phyloP scores from a whole-genome alignment of 148 eudicot genomes.

The Rhododendron williamsianum region DNA sequence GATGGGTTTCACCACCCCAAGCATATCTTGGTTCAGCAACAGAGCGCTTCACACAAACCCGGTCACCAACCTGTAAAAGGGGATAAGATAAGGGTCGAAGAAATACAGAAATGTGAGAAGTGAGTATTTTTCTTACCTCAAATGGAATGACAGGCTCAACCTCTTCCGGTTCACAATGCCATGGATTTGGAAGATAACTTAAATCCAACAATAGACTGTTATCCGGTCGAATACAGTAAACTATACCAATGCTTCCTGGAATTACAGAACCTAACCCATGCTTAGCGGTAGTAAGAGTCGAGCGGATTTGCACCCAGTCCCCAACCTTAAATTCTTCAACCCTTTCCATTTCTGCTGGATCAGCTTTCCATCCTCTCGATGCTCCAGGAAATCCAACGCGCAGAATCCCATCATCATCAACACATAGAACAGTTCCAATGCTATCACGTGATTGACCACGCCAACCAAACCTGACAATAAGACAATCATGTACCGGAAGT shows the following conservation, averaged over 20 bases:
- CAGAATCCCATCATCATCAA: constrained; percentile 97
- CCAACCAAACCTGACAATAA: constrained; percentile 72
- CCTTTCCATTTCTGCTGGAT: constrained; percentile 99
- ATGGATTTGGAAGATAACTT: constrained; percentile 88
- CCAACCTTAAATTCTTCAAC: constrained; percentile 98
- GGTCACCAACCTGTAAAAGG: constrained; percentile 68
- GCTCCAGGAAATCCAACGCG: constrained; percentile 99
- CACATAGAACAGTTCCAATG: constrained; percentile 93
- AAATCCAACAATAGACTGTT: constrained; percentile 75
- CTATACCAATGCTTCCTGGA: constrained; percentile 97
- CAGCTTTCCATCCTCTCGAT: constrained; percentile 99
- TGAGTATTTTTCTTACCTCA: constrained; percentile 38
- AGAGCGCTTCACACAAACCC: constrained; percentile 93
- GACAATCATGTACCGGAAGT: background rate
- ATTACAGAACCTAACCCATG: constrained; percentile 94
- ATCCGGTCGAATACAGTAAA: constrained; percentile 92
- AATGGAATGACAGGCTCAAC: constrained; percentile 94
- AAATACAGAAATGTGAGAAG: background rate
- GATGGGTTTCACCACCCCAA: constrained; percentile 99
- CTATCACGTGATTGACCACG: constrained; percentile 90
- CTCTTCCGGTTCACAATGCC: constrained; percentile 99
- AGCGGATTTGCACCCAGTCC: constrained; percentile 98
- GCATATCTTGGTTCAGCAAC: constrained; percentile 97
- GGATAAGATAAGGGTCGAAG: background rate
- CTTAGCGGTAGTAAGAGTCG: constrained; percentile 85